phyloP scores from a whole-genome alignment of 768 basidiomycete species.

The Lactifluus hygrophoroides region DNA sequence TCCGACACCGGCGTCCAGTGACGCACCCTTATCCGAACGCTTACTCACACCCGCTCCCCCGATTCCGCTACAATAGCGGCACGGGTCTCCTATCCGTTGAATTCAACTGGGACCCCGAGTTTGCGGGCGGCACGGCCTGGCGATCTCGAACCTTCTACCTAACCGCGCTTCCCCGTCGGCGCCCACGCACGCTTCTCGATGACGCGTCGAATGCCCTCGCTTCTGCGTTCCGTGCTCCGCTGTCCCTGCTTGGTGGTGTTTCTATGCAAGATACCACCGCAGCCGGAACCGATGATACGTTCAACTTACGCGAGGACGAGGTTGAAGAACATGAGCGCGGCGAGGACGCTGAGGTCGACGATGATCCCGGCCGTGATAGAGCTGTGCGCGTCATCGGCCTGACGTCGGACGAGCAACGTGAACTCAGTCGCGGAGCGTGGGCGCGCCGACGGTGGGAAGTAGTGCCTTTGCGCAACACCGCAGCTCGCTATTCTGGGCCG shows the following conservation, averaged over 20 bases:
- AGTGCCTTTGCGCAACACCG: constrained; percentile 32
- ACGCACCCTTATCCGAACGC: constrained; percentile 71
- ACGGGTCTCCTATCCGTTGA: constrained; percentile 52
- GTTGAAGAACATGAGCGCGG: constrained; percentile 69
- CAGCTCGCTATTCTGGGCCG: neutral
- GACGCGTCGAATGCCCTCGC: constrained; percentile 61
- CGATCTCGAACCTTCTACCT: constrained; percentile 51
- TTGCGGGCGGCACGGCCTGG: constrained; percentile 44
- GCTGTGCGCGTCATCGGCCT: constrained; percentile 47
- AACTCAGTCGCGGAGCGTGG: constrained; percentile 30
- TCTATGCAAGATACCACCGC: too few species aligned
- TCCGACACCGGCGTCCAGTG: constrained; percentile 70
- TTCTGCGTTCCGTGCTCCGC: constrained; percentile 49
- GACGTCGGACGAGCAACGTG: constrained; percentile 31
- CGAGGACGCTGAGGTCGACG: constrained; percentile 73
- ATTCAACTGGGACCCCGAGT: constrained; percentile 58
- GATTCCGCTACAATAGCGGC: constrained; percentile 48
- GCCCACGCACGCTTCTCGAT: constrained; percentile 60
- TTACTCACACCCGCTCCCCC: constrained; percentile 69
- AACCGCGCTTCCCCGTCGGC: constrained; percentile 56
- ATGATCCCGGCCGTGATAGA: constrained; percentile 51
- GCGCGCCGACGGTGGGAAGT: constrained; percentile 43
- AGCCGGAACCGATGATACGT: constrained; percentile 21
- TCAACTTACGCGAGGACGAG: constrained; percentile 49
- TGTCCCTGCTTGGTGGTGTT: constrained; percentile 39